Evolutionary conservation across 805 yeast genomes (phyloP).

Genomic region (Teunomyces panamensis): DNA sequence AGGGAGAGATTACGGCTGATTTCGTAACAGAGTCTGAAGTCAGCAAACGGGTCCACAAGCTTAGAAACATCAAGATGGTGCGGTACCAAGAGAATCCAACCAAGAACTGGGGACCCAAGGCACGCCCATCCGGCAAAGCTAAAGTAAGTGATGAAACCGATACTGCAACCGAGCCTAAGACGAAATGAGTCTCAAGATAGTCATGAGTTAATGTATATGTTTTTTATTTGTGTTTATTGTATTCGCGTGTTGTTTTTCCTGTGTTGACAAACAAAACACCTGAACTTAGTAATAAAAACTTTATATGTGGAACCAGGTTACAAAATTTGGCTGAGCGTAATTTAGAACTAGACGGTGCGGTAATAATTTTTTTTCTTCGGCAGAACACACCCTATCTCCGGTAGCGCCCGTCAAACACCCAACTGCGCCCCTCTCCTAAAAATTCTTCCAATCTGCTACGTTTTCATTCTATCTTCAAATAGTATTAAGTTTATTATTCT

Average conservation of each 20-base stretch:
- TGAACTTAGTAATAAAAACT: not conserved
- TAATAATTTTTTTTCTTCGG: no score
- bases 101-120: conserved; percentile 96
- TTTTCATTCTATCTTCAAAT: not conserved
- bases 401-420: not conserved
- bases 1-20: conserved; percentile 21
- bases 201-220: not conserved
- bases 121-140: conserved; percentile 51
- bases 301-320: not conserved
- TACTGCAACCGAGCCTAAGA: not conserved
- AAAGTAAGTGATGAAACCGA: not conserved
- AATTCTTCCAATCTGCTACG: not conserved
- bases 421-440: not conserved
- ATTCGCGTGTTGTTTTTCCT: not conserved
- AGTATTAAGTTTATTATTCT: conserved; percentile 1
- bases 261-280: not conserved
- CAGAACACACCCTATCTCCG: not conserved
- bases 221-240: not conserved
- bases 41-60: conserved; percentile 53
- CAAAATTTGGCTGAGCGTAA: not conserved
- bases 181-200: not conserved
- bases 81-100: conserved; percentile 91
- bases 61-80: conserved; percentile 76
- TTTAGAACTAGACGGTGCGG: no score
- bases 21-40: conserved; percentile 61